Evolutionary conservation across 2,329 filamentous ascomycete species (phyloP).

Genomic region (Tolypocladium guangdongense): DNA sequence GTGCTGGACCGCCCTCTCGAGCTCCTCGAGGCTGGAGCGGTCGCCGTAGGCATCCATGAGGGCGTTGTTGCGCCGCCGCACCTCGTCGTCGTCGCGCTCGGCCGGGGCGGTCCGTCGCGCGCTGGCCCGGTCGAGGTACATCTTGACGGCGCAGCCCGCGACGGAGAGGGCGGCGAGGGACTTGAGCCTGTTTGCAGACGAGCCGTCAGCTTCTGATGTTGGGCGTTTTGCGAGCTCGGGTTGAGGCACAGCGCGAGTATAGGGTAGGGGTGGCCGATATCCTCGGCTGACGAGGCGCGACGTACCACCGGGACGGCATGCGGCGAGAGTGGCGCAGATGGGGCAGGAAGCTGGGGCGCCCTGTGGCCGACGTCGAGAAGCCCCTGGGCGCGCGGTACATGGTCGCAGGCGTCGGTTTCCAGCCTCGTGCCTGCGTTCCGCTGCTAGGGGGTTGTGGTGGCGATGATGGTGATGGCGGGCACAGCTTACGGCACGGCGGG

Average conservation of each 20-base stretch:
- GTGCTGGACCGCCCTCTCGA: slow-evolving; percentile 35
- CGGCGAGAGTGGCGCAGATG: slow-evolving; percentile 18
- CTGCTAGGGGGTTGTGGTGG: not conserved
- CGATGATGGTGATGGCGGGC: not conserved
- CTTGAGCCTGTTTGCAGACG: slow-evolving; percentile 3
- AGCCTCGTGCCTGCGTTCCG: not conserved
- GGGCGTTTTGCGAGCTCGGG: not conserved
- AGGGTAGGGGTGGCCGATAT: not conserved
- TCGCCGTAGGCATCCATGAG: slow-evolving; percentile 40
- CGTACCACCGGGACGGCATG: slow-evolving; percentile 20
- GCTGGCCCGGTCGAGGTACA: slow-evolving; percentile 17
- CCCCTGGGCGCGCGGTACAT: slow-evolving; percentile 11
- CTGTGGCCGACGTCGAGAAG: slow-evolving; percentile 23
- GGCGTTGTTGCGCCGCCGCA: slow-evolving; percentile 26
- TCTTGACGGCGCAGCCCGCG: slow-evolving; percentile 23
- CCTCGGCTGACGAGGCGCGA: not conserved
- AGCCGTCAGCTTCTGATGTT: not conserved
- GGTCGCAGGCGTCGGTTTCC: not conserved
- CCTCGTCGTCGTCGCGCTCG: slow-evolving; percentile 23
- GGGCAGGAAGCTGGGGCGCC: slow-evolving; percentile 21
- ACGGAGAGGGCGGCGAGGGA: slow-evolving; percentile 18
- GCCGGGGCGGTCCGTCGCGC: slow-evolving; percentile 16
- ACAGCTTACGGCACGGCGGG: not conserved
- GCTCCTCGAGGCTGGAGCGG: slow-evolving; percentile 33
- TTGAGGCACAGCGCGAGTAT: not conserved